Evolutionary conservation across 768 basidiomycete genomes (phyloP).

Genomic region (Mrakia frigida): DNA sequence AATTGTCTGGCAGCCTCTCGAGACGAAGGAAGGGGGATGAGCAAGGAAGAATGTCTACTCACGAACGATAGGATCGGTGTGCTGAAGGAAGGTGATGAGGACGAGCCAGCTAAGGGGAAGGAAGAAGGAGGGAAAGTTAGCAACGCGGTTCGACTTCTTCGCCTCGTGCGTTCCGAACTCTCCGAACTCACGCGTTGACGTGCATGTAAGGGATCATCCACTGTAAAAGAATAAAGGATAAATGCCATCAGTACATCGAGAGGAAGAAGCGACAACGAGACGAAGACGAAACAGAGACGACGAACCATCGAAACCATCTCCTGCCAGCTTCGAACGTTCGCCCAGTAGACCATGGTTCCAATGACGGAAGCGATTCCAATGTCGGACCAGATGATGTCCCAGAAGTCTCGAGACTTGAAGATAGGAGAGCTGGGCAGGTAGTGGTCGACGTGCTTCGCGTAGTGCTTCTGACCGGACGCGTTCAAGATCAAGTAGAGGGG

Average conservation of each 20-base stretch:
- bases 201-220: constrained; percentile 88
- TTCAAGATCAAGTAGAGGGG: constrained; percentile 77
- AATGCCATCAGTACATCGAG: constrained; percentile 39
- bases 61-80: constrained; percentile 88
- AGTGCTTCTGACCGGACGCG: constrained; percentile 65
- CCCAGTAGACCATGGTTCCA: constrained; percentile 50
- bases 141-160: neutral
- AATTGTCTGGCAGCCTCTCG: neutral
- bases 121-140: neutral
- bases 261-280: neutral
- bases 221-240: constrained; percentile 45
- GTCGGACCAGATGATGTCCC: constrained; percentile 75
- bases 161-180: constrained; percentile 36
- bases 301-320: constrained; percentile 53
- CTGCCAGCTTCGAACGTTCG: constrained; percentile 53
- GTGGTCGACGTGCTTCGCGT: constrained; percentile 60
- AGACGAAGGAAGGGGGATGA: neutral
- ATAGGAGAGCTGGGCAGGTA: constrained; percentile 61
- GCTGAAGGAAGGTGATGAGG: constrained; percentile 94
- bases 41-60: neutral
- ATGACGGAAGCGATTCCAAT: constrained; percentile 57
- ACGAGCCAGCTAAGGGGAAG: constrained; percentile 74
- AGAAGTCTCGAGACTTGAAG: constrained; percentile 34
- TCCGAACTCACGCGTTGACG: constrained; percentile 40
- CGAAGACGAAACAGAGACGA: constrained; percentile 40